A percentile compares a stretch with the other conserved stretches of the same genome.
phyloP scores from a whole-genome alignment of 164 flowering plant genomes.

The Amborella trichopoda region DNA sequence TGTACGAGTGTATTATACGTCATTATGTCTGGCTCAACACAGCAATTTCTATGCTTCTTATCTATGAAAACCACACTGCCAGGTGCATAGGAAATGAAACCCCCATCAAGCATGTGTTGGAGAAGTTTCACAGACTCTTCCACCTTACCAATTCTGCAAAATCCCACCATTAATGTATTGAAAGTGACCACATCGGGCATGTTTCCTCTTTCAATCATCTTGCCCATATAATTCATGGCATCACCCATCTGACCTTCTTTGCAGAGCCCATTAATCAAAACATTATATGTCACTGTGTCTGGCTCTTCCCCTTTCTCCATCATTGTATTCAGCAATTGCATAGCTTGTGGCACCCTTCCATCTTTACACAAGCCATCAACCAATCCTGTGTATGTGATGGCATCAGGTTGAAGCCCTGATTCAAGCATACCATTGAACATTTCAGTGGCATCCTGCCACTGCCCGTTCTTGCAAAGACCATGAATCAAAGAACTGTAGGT shows the following conservation, averaged over 20 bases:
- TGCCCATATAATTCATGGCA: conserved; percentile 32
- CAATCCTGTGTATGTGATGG: conserved; percentile 33
- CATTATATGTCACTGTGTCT: conserved; percentile 33
- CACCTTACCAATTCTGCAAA: conserved; percentile 34
- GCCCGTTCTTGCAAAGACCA: conserved; percentile 32
- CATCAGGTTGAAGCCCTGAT: conserved; percentile 39
- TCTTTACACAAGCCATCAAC: conserved; percentile 48
- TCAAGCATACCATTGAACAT: conserved; percentile 39
- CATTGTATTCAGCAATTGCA: conserved; percentile 41
- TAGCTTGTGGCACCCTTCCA: conserved; percentile 32
- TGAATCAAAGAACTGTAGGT: conserved; percentile 35
- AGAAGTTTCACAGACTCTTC: conserved; percentile 47
- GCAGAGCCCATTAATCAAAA: conserved; percentile 48
- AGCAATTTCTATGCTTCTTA: not conserved
- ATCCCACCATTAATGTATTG: conserved; percentile 36
- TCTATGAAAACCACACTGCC: too few relatives aligned
- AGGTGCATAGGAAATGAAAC: too few relatives aligned
- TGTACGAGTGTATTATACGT: conserved; percentile 37
- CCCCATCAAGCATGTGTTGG: conserved; percentile 20
- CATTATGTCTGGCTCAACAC: conserved; percentile 27
- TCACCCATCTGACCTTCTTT: conserved; percentile 38
- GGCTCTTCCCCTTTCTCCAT: conserved; percentile 51
- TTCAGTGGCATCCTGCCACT: conserved; percentile 32
- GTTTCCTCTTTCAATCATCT: conserved; percentile 38
- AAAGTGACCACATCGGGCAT: conserved; percentile 47